Base-by-base conservation (phyloP, 2,329 filamentous ascomycete species). In the Stromatinia cepivora region DNA sequence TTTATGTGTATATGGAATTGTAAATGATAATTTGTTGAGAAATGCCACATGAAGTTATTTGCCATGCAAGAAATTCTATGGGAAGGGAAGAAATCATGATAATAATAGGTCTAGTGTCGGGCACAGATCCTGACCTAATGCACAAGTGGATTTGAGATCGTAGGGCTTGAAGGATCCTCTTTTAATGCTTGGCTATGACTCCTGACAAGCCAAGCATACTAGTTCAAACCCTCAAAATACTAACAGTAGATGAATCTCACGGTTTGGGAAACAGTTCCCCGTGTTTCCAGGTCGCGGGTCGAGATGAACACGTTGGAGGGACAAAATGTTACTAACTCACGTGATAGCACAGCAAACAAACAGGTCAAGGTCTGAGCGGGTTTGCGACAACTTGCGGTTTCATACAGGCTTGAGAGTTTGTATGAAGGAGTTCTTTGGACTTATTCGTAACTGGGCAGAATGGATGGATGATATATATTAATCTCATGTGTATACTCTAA, bases 321-420 rank as follows among this genome's bases (percentile, higher is more conserved):
- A 17, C 15, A 20, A 22, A 52, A 28, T 4, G 4, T 28, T 25
- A 5, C 1, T 3, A 8, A 20, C 0, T 53, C 56, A 53, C 66
- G 45, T 68, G 66, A 63, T 17, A 25, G 36, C 28, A 4, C 13
- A n/a, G 31, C 62, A 62, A 34, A 11, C 8, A 63, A 28, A 52
- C 25, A n/a, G 45, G 7, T 22, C 46, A n/a, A 68, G 25, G 66
- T 53, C 66, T 63, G 57, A 63, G 66, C 66, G 65, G 42, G 46
- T 28, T 17, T 63, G 57, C 57, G 66, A 68, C 66, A 63, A 22
- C 57, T 63, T 36, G 8, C 20, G 22, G 66, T 68, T 68, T 68
- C 66, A 63, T 34, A 25, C n/a, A 54, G 36, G 46, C 45, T 22
- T 39, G 57, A 63, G 66, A 63, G 66, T 34, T 46, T 42, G 45